Percentiles rank a stretch among this genome's conserved stretches.
phyloP scores from a whole-genome alignment of 352 stramenopile genomes.

The Globisporangium middletonii region DNA sequence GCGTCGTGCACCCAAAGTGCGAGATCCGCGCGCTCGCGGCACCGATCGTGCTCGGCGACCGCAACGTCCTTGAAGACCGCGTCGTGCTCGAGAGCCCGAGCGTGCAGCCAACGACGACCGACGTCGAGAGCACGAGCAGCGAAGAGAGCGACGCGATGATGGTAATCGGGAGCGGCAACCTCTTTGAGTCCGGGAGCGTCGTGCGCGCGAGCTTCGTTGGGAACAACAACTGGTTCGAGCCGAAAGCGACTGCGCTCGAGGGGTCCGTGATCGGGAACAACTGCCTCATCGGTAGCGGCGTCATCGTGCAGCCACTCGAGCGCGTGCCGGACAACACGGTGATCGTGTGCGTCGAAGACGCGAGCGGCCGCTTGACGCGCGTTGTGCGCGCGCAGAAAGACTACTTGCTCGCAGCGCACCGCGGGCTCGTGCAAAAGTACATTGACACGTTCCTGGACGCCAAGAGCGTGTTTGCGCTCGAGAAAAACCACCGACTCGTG shows the following conservation, averaged over 20 bases:
- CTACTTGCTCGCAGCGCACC: conserved; percentile 49
- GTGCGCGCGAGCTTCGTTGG: conserved; percentile 51
- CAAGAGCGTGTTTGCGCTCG: conserved; percentile 69
- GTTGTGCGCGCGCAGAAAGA: conserved; percentile 59
- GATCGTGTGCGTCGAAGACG: conserved; percentile 52
- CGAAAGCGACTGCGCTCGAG: conserved; percentile 37
- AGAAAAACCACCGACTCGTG: conserved; percentile 72
- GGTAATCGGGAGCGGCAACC: conserved; percentile 52
- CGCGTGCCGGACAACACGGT: conserved; percentile 66
- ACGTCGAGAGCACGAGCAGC: not conserved
- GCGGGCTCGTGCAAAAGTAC: conserved; percentile 64
- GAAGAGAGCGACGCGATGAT: conserved; percentile 22
- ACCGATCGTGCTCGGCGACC: conserved; percentile 49
- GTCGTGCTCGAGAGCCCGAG: conserved; percentile 26
- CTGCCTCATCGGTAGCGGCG: conserved; percentile 76
- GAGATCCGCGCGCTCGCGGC: conserved; percentile 26
- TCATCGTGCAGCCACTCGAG: conserved; percentile 63
- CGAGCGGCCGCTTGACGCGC: conserved; percentile 21
- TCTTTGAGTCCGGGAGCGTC: conserved; percentile 78
- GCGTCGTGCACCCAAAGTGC: conserved; percentile 45
- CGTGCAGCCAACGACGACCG: conserved; percentile 1
- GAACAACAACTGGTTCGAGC: conserved; percentile 72
- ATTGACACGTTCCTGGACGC: conserved; percentile 62
- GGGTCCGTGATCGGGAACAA: conserved; percentile 73
- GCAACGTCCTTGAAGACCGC: conserved; percentile 70